Percentiles rank a stretch among this genome's conserved stretches.
These are phyloP conservation scores for Actinomortierella wolfii DNA, from an alignment of 371 early-diverging fungal species.

Conservation along the genomic window DNA sequence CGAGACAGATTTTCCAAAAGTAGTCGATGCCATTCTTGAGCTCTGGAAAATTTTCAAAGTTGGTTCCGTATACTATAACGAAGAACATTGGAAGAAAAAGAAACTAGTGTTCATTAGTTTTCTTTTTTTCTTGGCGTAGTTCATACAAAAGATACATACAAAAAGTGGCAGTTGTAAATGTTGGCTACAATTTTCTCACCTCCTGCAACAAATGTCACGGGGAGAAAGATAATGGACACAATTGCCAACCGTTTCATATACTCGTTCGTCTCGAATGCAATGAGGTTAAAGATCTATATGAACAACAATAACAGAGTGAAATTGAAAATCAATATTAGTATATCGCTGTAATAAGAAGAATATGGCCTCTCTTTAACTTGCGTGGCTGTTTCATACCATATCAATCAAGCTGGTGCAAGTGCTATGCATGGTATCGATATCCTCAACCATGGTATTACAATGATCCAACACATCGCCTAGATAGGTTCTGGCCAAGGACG, in stretches of 20 bases:
- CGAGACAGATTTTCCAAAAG: conserved; percentile 47
- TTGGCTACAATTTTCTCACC: conserved; percentile 13
- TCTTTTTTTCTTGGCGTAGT: neutral
- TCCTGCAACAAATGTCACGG: conserved; percentile 51
- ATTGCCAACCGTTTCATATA: conserved; percentile 45
- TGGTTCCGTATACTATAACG: conserved; percentile 49
- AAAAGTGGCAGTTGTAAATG: conserved; percentile 2
- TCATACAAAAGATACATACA: neutral
- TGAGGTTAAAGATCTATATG: conserved; percentile 47
- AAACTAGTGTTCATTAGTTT: neutral
- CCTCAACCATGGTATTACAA: conserved; percentile 48
- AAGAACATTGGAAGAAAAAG: neutral
- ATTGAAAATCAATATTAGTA: neutral
- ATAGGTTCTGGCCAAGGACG: conserved; percentile 36
- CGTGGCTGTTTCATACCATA: too few species aligned
- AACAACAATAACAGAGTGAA: neutral
- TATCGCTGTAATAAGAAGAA: neutral
- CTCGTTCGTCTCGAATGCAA: conserved; percentile 51
- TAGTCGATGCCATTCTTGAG: conserved; percentile 32
- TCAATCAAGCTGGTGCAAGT: conserved; percentile 46
- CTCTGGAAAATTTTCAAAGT: conserved; percentile 49
- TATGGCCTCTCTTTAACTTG: too few species aligned
- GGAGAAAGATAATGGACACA: conserved; percentile 46
- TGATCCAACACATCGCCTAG: conserved; percentile 53
- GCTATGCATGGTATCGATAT: conserved; percentile 45